Evolutionary conservation across 306 rosid genomes (phyloP).

Genomic region (Dryas drummondii): DNA sequence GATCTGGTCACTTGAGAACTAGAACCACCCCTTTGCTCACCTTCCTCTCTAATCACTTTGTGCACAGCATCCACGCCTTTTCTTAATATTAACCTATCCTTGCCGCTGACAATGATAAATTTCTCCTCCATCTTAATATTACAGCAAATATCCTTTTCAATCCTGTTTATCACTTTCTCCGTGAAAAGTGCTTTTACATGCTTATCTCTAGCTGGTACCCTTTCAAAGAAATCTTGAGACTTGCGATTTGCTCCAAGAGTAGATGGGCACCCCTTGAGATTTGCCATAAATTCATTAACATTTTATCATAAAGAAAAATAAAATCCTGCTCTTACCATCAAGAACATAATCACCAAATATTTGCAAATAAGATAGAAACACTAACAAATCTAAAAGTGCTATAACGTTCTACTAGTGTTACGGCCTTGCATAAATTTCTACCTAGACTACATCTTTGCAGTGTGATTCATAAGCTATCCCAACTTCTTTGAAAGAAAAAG

Average conservation of each 20-base stretch:
- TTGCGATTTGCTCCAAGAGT: slow-evolving; percentile 95
- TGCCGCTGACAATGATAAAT: slow-evolving; percentile 87
- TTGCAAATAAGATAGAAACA: background rate
- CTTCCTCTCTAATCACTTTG: slow-evolving; percentile 77
- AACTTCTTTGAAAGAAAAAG: background rate
- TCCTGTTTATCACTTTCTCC: slow-evolving; percentile 69
- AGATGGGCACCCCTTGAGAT: slow-evolving; percentile 87
- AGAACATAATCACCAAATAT: background rate
- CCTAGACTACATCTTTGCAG: background rate
- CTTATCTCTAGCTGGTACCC: slow-evolving; percentile 92
- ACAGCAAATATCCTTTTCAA: slow-evolving; percentile 90
- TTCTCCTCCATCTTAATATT: slow-evolving; percentile 93
- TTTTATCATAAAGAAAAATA: slow-evolving; percentile 23
- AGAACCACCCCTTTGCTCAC: slow-evolving; percentile 64
- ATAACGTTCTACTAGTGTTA: background rate
- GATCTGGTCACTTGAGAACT: slow-evolving; percentile 67
- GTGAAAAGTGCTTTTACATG: slow-evolving; percentile 71
- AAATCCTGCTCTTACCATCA: slow-evolving; percentile 3
- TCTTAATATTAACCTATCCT: slow-evolving; percentile 74
- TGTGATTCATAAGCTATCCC: background rate
- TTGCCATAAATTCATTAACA: slow-evolving; percentile 24
- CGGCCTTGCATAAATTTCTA: background rate
- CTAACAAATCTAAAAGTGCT: background rate
- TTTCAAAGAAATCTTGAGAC: slow-evolving; percentile 94
- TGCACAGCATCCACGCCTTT: slow-evolving; percentile 97